Evolutionary conservation across 164 flowering plant species (phyloP).

Genomic region (Warburgia ugandensis): DNA sequence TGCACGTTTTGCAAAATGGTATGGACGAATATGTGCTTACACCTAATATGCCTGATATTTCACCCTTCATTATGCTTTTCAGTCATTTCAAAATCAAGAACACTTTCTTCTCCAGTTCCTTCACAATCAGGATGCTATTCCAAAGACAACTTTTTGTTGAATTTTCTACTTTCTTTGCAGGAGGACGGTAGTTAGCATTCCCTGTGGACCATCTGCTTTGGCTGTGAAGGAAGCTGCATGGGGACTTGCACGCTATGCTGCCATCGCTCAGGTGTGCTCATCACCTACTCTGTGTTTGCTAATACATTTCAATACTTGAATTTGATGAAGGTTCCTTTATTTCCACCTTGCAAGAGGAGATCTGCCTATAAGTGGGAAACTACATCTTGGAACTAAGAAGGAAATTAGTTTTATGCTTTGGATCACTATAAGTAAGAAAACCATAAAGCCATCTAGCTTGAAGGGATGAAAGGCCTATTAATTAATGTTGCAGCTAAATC

Average conservation of each 20-base stretch:
- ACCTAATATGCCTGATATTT: too few species aligned
- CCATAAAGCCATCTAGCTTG: too few species aligned
- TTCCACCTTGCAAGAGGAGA: too few species aligned
- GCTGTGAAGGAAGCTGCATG: constrained; percentile 96
- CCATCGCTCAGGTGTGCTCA: constrained; percentile 71
- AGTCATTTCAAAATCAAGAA: not conserved
- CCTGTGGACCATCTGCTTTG: constrained; percentile 87
- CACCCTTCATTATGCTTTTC: not conserved
- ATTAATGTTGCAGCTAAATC: too few species aligned
- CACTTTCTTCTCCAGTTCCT: not conserved
- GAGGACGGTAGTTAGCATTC: constrained; percentile 89
- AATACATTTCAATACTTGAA: not conserved
- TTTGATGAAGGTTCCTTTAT: not conserved
- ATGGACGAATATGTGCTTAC: constrained; percentile 6
- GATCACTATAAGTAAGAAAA: too few species aligned
- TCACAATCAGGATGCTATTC: not conserved
- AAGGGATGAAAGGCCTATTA: too few species aligned
- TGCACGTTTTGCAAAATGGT: constrained; percentile 95
- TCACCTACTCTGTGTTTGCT: not conserved
- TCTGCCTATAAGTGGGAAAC: too few species aligned
- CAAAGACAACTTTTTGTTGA: too few species aligned
- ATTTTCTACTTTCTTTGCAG: constrained; percentile 20
- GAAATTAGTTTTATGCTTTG: too few species aligned
- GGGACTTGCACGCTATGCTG: constrained; percentile 97
- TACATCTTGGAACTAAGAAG: not conserved